Conservation (phyloP, 2,329 filamentous ascomycete genomes). For the Cladophialophora psammophila region DNA sequence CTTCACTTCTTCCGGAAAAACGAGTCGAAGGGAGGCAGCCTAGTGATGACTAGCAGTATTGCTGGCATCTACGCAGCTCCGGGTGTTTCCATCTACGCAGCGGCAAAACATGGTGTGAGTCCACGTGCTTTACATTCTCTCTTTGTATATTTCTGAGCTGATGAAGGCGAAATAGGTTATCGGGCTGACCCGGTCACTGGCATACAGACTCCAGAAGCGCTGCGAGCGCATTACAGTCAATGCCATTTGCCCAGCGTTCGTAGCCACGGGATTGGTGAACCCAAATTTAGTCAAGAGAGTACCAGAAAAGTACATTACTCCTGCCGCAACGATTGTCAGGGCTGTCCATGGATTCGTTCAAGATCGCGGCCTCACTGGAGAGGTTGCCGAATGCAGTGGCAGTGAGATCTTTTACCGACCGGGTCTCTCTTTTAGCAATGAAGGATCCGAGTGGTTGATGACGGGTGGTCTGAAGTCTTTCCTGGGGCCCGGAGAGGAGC, state of each 20-base stretch:
- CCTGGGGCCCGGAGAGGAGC: not conserved
- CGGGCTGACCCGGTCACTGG: constrained; percentile 10
- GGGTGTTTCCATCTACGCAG: not conserved
- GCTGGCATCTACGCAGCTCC: constrained; percentile 5
- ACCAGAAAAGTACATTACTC: constrained; percentile 2
- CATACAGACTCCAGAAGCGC: not conserved
- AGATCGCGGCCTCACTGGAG: not conserved
- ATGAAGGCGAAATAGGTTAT: constrained; percentile 4
- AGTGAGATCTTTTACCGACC: constrained; percentile 6
- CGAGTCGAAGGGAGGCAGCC: not conserved
- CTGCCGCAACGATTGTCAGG: constrained; percentile 6
- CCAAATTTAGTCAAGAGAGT: not conserved
- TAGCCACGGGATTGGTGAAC: constrained; percentile 3
- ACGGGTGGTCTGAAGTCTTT: not conserved
- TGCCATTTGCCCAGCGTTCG: constrained; percentile 8
- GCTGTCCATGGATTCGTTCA: constrained; percentile 2
- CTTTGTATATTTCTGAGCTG: not conserved
- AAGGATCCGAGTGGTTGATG: not conserved
- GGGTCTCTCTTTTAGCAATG: not conserved
- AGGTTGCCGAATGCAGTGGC: constrained; percentile 12
- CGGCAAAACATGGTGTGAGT: constrained; percentile 11
- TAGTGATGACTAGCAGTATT: constrained; percentile 16
- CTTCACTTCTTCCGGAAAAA: constrained; percentile 16
- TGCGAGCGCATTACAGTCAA: constrained; percentile 5
- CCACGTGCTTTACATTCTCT: not conserved